Evolutionary conservation across 1,284 basidiomycete species (phyloP).

Genomic region (Phlebopus sp.): DNA sequence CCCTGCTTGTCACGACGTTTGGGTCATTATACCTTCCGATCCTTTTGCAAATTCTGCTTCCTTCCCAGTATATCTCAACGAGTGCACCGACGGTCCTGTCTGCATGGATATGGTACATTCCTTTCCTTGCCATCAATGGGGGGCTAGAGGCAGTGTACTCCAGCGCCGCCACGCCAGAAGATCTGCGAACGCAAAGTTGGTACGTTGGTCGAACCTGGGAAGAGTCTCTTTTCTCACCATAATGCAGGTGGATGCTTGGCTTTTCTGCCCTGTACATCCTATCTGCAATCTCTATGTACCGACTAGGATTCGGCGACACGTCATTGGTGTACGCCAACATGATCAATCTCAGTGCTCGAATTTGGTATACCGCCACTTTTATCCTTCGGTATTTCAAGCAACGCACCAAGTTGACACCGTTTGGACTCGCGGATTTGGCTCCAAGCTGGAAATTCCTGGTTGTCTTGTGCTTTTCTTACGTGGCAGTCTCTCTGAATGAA

Average conservation of each 20-base stretch:
- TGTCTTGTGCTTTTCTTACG: constrained; percentile 31
- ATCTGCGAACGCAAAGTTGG: constrained; percentile 65
- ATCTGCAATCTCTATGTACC: constrained; percentile 50
- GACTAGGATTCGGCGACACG: constrained; percentile 55
- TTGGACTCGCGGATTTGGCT: constrained; percentile 28
- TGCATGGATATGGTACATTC: constrained; percentile 84
- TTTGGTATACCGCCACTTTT: constrained; percentile 48
- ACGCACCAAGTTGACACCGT: constrained; percentile 19
- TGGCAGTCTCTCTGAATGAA: constrained; percentile 26
- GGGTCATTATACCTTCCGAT: constrained; percentile 72
- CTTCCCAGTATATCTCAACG: constrained; percentile 63
- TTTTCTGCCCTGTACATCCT: constrained; percentile 64
- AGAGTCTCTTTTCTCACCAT: not conserved
- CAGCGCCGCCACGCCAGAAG: constrained; percentile 64
- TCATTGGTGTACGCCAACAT: constrained; percentile 78
- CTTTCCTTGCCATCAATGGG: constrained; percentile 85
- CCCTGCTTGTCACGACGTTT: constrained; percentile 72
- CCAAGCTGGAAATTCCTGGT: constrained; percentile 35
- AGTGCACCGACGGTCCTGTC: constrained; percentile 73
- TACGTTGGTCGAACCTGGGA: constrained; percentile 31
- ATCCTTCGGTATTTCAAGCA: constrained; percentile 35
- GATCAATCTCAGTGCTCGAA: constrained; percentile 58
- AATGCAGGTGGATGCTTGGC: constrained; percentile 59
- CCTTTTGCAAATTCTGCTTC: constrained; percentile 68
- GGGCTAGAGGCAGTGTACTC: constrained; percentile 87